Conservation (phyloP, 371 early-diverging fungal genomes). For the Mortierella sp. region DNA sequence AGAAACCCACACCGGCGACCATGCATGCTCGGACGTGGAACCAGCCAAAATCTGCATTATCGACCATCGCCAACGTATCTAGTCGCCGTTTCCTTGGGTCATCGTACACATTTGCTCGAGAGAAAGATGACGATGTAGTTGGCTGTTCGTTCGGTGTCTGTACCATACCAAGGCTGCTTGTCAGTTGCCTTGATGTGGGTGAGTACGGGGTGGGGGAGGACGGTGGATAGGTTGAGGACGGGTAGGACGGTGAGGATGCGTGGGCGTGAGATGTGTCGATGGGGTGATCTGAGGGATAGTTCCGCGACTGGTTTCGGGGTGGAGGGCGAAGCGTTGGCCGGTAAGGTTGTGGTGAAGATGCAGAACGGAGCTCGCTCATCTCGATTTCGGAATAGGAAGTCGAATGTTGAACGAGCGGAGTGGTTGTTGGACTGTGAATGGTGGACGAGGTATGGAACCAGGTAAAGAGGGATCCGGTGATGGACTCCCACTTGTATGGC, state of each 20-base stretch:
- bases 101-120: slow-evolving; percentile 20
- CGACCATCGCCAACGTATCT: slow-evolving; percentile 55
- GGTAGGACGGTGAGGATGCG: slow-evolving; percentile 2
- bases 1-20: slow-evolving; percentile 76
- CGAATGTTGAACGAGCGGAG: slow-evolving; percentile 22
- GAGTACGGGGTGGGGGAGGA: slow-evolving; percentile 13
- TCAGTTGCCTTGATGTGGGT: slow-evolving; percentile 16
- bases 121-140: slow-evolving; percentile 20
- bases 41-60: slow-evolving; percentile 68
- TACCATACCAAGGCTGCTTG: slow-evolving; percentile 13
- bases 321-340: slow-evolving; percentile 10
- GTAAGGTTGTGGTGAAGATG: slow-evolving; percentile 5
- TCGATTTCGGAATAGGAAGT: slow-evolving; percentile 13
- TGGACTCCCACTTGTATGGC: no score
- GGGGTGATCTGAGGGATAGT: neutral
- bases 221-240: slow-evolving; percentile 7
- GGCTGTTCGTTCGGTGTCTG: neutral
- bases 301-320: neutral
- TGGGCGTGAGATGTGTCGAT: neutral
- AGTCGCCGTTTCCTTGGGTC: slow-evolving; percentile 50
- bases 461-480: no score
- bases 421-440: slow-evolving; percentile 32
- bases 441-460: neutral
- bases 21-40: slow-evolving; percentile 73
- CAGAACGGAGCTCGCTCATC: slow-evolving; percentile 25